Evolutionary conservation across 371 early-diverging fungal genomes (phyloP).

Genomic region (Mucor indicus): DNA sequence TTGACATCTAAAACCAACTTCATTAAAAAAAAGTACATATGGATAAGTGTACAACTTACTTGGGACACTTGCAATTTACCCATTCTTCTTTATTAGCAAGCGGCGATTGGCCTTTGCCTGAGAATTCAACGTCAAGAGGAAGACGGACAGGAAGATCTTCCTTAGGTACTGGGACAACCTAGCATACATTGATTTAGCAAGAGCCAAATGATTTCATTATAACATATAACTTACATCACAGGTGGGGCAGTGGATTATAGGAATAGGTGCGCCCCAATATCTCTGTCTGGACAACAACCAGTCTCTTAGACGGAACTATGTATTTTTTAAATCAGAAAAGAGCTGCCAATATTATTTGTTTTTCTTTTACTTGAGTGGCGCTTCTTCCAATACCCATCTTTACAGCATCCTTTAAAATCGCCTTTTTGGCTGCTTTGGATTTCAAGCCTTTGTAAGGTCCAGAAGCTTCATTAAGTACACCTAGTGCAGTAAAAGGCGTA

Average conservation of each 20-base stretch:
- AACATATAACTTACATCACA: constrained; percentile 58
- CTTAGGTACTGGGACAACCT: constrained; percentile 79
- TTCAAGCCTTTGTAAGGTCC: constrained; percentile 59
- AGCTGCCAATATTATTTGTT: background rate
- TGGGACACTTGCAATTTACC: constrained; percentile 72
- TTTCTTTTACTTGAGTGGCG: constrained; percentile 45
- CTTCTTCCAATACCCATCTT: constrained; percentile 48
- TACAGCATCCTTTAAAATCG: constrained; percentile 53
- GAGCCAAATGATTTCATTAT: too few relatives aligned
- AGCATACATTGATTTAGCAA: background rate
- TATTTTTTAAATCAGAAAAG: background rate
- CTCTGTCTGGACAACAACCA: constrained; percentile 98
- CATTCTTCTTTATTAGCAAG: constrained; percentile 58
- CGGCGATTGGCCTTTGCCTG: constrained; percentile 75
- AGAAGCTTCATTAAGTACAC: constrained; percentile 53
- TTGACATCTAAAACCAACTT: constrained; percentile 50
- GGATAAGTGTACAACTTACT: constrained; percentile 41
- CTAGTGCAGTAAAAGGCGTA: constrained; percentile 51
- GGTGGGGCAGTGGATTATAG: constrained; percentile 84
- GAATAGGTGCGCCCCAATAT: constrained; percentile 99
- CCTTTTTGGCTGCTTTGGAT: constrained; percentile 57
- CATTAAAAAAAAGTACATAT: background rate
- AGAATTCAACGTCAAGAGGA: constrained; percentile 62
- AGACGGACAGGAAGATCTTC: constrained; percentile 78
- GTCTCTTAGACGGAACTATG: constrained; percentile 83